Base-by-base conservation (phyloP, 345 rosid species). In the Gossypium thurberi region DNA sequence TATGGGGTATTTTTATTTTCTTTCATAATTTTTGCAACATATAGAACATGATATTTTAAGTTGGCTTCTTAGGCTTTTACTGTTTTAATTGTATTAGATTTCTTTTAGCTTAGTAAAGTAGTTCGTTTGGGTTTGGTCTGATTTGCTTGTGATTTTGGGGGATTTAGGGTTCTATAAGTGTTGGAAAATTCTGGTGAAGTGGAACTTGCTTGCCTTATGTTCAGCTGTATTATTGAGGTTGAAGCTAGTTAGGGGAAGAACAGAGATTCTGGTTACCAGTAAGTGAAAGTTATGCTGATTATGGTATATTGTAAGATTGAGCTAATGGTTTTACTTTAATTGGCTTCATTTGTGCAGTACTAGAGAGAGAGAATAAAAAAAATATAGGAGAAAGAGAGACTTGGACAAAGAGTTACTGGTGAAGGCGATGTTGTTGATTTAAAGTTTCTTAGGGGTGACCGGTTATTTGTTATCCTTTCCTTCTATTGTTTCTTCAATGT, bases 1-100 rank as follows among this genome's bases (percentile, higher is more conserved):
- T 58, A 82, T 95, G 92, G 99, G 98, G 99, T 95, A 86, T 46
- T n/a, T 77, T 61, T 63, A 33, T 69, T 51, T 10, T 2, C 33
- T 23, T 66, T 8, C 20, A 9, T 62, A 8, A 6, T 15, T 51
- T 51, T 51, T 33, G 40, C 55, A 51, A 51, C 18, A 15, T 51
- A 51, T 51, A 14, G 55, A 51, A 51, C n/a, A 51, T 51, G 15
- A 14, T 51, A 51, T 55, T 55, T 55, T n/a, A 18, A 10, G 20
- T 65, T 14, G 56, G 40, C 21, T 33, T 23, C 11, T 25, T 44
- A 25, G 25, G 12, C 37, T 28, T 28, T 68, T 8, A 28, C 47
- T 51, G 40, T 69, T 68, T 68, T 51, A 23, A 51, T 69, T 69
- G 17, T 51, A 51, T 26, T 17, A n/a, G 2, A 10, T 47, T 51